phyloP scores from a whole-genome alignment of 2,329 filamentous ascomycete species.

The Trichoderma asperellum region DNA sequence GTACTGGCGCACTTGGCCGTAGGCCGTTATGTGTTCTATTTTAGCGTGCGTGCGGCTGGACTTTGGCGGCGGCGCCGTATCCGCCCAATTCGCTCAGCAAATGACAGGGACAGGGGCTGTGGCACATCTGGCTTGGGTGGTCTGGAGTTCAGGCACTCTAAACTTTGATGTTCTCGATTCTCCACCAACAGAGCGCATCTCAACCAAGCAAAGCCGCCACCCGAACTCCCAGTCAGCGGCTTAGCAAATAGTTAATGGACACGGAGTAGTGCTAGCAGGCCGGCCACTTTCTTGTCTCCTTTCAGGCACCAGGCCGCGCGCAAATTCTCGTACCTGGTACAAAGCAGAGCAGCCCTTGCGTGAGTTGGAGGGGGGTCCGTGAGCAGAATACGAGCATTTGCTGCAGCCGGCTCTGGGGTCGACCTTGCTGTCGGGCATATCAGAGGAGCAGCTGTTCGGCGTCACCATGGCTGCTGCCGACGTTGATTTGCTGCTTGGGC shows the following conservation, averaged over 20 bases:
- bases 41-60: slow-evolving; percentile 28
- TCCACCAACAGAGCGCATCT: slow-evolving; percentile 5
- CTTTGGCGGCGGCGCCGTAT: slow-evolving; percentile 23
- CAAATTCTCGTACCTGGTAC: neutral
- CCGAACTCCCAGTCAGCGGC: slow-evolving; percentile 12
- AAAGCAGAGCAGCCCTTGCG: slow-evolving; percentile 4
- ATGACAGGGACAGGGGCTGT: slow-evolving; percentile 10
- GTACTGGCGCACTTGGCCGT: neutral
- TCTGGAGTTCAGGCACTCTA: slow-evolving; percentile 20
- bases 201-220: slow-evolving; percentile 10
- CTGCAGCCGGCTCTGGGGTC: slow-evolving; percentile 12
- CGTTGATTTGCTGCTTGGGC: slow-evolving; percentile 15
- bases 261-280: neutral
- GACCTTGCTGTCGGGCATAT: neutral
- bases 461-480: slow-evolving; percentile 18
- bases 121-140: slow-evolving; percentile 3
- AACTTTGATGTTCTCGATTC: slow-evolving; percentile 7
- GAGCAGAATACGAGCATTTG: slow-evolving; percentile 22
- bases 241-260: neutral
- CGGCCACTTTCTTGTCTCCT: neutral
- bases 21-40: slow-evolving; percentile 8
- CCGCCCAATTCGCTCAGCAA: slow-evolving; percentile 11
- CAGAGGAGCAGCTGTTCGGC: slow-evolving; percentile 19
- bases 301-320: neutral
- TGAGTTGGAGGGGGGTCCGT: slow-evolving; percentile 10